Evolutionary conservation across 768 basidiomycete genomes (phyloP), one percentile per base, ranked within the genome.

Genomic region (Fomitopsis serialis): DNA sequence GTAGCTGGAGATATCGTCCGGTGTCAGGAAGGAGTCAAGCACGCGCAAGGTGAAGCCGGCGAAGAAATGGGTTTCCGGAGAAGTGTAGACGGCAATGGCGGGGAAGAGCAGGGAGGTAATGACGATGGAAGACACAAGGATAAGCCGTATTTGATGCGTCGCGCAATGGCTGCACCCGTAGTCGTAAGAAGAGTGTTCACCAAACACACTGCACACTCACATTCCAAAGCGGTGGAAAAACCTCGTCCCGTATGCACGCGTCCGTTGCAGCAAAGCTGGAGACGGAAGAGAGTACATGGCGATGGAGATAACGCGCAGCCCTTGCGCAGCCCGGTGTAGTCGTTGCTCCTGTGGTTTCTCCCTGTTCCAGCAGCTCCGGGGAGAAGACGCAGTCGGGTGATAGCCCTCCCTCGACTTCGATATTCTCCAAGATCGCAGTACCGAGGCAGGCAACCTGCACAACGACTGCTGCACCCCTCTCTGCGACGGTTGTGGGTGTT

Each of bases 91-190:
- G 47, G 89, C 82, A 48, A 95, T 79, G 19, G 92, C 92, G n/a
- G 92, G 92, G 60, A 92, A 93, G 64, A 92, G 89, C 52, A 95
- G 80, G 17, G 87, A 87, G 52, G 91, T 88, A 65, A 94, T 93
- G 58, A 94, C 91, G 54, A 92, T 80, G 48, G 87, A 82, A 21
- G 89, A 93, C 56, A 92, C 84, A 59, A 95, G 79, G 66, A 95
- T 90, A 46, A 94, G 83, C 50, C 90, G 84, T 52, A 91, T 90
- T 69, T 93, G 92, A 68, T 93, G 90, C 1, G 87, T 90, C 57
- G 92, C 89, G 63, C 91, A 92, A 65, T 93, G 91, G 54, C 91
- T 93, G 61, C 8, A 45, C 37, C 22, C 22, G 34, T 2, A 44
- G 34, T 15, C 21, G 21, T 37, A 36, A 40, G 21, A 42, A 47